Conservation (phyloP, 768 basidiomycete species). For the Myochromella boudieri region DNA sequence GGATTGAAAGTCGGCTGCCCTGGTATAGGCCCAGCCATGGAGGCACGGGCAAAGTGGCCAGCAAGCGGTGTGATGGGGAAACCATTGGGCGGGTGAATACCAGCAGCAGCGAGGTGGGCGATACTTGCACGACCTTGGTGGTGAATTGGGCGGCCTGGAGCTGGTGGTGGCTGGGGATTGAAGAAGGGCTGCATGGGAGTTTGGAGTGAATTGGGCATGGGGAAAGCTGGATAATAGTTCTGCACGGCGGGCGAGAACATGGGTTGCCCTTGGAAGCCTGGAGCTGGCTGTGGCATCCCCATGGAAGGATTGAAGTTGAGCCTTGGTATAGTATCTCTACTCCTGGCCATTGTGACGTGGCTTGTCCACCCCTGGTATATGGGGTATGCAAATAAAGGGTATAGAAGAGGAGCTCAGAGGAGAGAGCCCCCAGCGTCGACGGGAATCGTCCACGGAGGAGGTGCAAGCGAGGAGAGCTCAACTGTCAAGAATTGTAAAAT, state of each 20-base stretch:
- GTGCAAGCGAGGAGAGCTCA: slow-evolving; percentile 2
- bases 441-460: slow-evolving; percentile 6
- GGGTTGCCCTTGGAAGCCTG: slow-evolving; percentile 36
- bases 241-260: slow-evolving; percentile 69
- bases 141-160: slow-evolving; percentile 55
- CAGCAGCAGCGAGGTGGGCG: slow-evolving; percentile 59
- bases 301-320: slow-evolving; percentile 58
- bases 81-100: slow-evolving; percentile 53
- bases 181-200: slow-evolving; percentile 78
- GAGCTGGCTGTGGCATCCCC: slow-evolving; percentile 54
- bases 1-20: slow-evolving; percentile 23
- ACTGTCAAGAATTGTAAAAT: slow-evolving; percentile 8
- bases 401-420: slow-evolving; percentile 7
- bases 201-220: slow-evolving; percentile 51
- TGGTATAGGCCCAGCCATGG: slow-evolving; percentile 43
- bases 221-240: slow-evolving; percentile 56
- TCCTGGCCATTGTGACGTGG: slow-evolving; percentile 33
- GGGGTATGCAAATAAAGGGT: slow-evolving; percentile 7
- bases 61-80: slow-evolving; percentile 63
- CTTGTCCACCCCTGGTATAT: background rate
- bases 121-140: slow-evolving; percentile 59
- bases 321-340: slow-evolving; percentile 52
- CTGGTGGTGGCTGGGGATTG: slow-evolving; percentile 44
- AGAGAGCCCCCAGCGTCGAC: slow-evolving; percentile 10
- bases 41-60: slow-evolving; percentile 54